Evolutionary conservation across 345 rosid species (phyloP).

Genomic region (Heritiera littoralis): DNA sequence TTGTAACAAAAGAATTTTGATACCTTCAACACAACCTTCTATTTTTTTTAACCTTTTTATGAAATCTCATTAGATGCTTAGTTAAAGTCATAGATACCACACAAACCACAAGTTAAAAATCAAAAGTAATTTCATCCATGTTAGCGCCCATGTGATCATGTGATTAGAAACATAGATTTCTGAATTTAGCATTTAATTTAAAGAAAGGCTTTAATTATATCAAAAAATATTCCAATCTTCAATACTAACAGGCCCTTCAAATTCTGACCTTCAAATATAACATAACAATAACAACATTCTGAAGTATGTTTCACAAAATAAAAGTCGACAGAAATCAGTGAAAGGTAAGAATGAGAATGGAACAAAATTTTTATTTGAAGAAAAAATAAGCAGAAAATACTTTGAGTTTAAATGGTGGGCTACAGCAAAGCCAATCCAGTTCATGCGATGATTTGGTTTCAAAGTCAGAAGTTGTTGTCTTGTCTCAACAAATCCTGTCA

Average conservation of each 20-base stretch:
- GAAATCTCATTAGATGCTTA: not conserved
- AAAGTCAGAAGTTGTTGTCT: slow-evolving; percentile 75
- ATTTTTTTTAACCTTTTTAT: not conserved
- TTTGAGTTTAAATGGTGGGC: slow-evolving; percentile 88
- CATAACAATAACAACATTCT: not conserved
- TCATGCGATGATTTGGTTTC: slow-evolving; percentile 98
- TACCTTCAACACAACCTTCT: not conserved
- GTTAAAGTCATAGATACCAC: slow-evolving; percentile 1
- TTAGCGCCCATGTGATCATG: not conserved
- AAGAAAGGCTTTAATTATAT: not conserved
- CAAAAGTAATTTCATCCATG: slow-evolving; percentile 1
- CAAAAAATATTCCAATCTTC: slow-evolving; percentile 5
- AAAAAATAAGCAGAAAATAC: slow-evolving; percentile 42
- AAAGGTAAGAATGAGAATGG: not conserved
- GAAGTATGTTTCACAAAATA: not conserved
- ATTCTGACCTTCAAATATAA: not conserved
- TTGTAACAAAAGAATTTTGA: not conserved
- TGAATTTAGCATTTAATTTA: not conserved
- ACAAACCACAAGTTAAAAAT: not conserved
- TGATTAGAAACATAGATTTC: not conserved
- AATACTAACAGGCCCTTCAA: not conserved
- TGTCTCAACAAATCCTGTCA: slow-evolving; percentile 94
- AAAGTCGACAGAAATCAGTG: not conserved
- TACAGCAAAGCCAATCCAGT: slow-evolving; percentile 99
- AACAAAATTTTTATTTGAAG: slow-evolving; percentile 15